phyloP scores from a whole-genome alignment of 1,284 basidiomycete species.

The Apiotrichum brassicae region DNA sequence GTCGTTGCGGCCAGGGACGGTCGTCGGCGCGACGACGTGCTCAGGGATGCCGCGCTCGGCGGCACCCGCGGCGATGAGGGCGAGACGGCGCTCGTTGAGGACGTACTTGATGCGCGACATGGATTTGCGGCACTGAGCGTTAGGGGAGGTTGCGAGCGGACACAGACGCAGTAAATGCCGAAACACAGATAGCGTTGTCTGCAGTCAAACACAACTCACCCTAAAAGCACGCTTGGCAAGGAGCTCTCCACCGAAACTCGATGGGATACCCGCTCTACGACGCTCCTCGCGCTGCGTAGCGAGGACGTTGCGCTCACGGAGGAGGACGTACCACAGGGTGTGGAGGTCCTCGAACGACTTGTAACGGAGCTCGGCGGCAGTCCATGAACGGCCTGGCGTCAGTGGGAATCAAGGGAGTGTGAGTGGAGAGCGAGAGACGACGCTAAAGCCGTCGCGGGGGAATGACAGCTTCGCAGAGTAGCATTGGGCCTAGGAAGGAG shows the following conservation, averaged over 20 bases:
- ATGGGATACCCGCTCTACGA: conserved; percentile 54
- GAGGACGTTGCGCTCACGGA: conserved; percentile 80
- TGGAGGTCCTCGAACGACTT: conserved; percentile 91
- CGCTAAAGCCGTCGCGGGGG: no score
- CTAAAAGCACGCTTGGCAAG: conserved; percentile 30
- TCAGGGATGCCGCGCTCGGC: neutral
- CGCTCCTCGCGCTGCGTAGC: conserved; percentile 78
- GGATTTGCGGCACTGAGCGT: conserved; percentile 77
- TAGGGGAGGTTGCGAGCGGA: no score
- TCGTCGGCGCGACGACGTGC: neutral
- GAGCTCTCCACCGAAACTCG: conserved; percentile 31
- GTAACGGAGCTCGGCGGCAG: conserved; percentile 69
- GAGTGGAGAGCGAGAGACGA: no score
- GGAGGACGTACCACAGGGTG: conserved; percentile 81
- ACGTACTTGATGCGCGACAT: conserved; percentile 95
- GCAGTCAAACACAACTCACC: conserved; percentile 22
- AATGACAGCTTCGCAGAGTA: no score
- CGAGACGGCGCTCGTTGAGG: conserved; percentile 81
- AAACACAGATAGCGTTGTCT: no score
- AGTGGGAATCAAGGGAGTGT: no score
- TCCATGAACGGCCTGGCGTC: conserved; percentile 71
- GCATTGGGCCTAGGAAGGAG: no score
- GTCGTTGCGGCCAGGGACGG: conserved; percentile 8
- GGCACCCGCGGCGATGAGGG: conserved; percentile 59
- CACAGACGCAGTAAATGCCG: no score